Evolutionary conservation across 768 basidiomycete genomes (phyloP).

Genomic region (Cystoderma amianthinum): DNA sequence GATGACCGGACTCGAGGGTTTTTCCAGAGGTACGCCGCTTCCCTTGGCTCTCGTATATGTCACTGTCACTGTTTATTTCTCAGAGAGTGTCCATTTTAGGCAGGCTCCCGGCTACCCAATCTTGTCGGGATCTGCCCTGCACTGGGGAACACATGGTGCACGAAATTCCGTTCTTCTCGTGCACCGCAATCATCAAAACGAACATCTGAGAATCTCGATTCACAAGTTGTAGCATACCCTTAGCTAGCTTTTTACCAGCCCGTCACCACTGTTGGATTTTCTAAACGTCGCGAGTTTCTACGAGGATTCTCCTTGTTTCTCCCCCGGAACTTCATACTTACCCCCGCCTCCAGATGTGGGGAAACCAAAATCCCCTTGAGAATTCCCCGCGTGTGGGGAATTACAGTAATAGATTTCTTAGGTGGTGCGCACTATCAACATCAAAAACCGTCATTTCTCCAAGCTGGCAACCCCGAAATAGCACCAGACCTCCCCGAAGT

Average conservation of each 20-base stretch:
- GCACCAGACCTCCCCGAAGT: slow-evolving; percentile 11
- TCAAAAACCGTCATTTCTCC: slow-evolving; percentile 1
- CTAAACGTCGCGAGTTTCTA: slow-evolving; percentile 13
- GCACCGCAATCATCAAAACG: too few species aligned
- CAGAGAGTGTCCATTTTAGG: not conserved
- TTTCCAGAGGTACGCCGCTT: slow-evolving; percentile 36
- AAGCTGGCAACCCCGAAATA: slow-evolving; percentile 8
- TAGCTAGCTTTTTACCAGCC: too few species aligned
- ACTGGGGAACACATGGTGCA: too few species aligned
- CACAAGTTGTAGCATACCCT: too few species aligned
- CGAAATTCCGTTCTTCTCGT: too few species aligned
- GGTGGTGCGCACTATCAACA: too few species aligned
- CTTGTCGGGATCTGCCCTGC: not conserved
- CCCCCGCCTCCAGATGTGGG: slow-evolving; percentile 4
- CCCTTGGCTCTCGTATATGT: too few species aligned
- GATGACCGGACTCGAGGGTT: slow-evolving; percentile 24
- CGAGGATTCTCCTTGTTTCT: slow-evolving; percentile 21
- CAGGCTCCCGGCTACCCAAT: not conserved
- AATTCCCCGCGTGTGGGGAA: slow-evolving; percentile 8
- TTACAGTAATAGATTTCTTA: not conserved
- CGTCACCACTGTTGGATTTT: not conserved
- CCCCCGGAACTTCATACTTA: not conserved
- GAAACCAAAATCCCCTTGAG: slow-evolving; percentile 8
- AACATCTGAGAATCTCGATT: too few species aligned
- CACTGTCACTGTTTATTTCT: not conserved